phyloP scores from a whole-genome alignment of 371 early-diverging fungal species.

The Dichotomocladium elegans region DNA sequence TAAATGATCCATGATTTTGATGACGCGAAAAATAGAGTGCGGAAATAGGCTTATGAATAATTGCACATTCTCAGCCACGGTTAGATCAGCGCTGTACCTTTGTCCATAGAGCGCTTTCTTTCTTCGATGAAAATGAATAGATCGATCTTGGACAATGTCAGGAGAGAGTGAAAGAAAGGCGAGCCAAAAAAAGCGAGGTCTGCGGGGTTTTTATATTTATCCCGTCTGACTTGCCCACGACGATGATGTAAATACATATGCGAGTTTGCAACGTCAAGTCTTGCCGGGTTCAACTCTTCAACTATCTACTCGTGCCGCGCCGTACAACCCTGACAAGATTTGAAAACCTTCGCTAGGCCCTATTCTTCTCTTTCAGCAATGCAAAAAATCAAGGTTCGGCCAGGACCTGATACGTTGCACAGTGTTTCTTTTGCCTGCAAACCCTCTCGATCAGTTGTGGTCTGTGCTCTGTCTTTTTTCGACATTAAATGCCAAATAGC shows the following conservation, averaged over 20 bases:
- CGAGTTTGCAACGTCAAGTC: background rate
- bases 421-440: background rate
- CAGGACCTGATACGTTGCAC: background rate
- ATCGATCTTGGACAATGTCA: too few species aligned
- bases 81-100: too few species aligned
- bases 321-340: too few species aligned
- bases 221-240: background rate
- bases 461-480: background rate
- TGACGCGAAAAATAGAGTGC: background rate
- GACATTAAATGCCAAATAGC: too few species aligned
- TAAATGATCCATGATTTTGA: background rate
- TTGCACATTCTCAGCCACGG: too few species aligned
- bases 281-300: background rate
- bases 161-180: background rate
- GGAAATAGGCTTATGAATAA: background rate
- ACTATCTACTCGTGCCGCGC: too few species aligned
- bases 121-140: too few species aligned
- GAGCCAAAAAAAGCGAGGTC: background rate
- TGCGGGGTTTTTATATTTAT: background rate
- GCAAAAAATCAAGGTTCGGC: too few species aligned
- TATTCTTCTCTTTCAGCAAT: too few species aligned
- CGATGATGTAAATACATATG: background rate
- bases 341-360: too few species aligned
- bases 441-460: background rate
- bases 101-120: slow-evolving; percentile 7